These are phyloP conservation scores for Colletotrichum sp. DNA, from an alignment of 2,329 filamentous ascomycete genomes.

Conservation along the genomic window DNA sequence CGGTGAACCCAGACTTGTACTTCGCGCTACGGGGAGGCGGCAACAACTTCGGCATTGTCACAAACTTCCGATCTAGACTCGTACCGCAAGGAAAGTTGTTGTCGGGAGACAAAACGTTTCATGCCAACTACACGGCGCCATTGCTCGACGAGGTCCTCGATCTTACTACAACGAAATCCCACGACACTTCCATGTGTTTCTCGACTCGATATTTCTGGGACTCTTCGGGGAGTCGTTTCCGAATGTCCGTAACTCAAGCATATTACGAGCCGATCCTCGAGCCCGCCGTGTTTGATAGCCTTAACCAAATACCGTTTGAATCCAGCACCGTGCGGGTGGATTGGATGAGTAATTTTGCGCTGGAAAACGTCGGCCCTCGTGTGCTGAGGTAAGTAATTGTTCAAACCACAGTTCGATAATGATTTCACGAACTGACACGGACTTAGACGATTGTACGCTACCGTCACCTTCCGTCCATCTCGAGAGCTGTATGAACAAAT, in stretches of 20 bases:
- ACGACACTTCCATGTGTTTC: neutral
- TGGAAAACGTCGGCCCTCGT: neutral
- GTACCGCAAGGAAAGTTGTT: neutral
- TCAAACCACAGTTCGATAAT: too few species aligned
- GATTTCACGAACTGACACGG: too few species aligned
- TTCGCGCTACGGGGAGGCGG: neutral
- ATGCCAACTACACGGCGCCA: neutral
- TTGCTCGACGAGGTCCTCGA: neutral
- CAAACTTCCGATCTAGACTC: neutral
- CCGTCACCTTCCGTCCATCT: neutral
- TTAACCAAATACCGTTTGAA: neutral
- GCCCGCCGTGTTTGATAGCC: neutral
- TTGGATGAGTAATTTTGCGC: neutral
- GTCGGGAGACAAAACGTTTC: neutral
- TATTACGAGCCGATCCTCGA: neutral
- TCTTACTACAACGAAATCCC: neutral
- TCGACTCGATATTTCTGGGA: neutral
- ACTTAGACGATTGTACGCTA: neutral
- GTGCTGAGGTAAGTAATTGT: neutral
- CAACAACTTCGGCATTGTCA: neutral
- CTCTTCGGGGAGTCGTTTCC: fast-evolving
- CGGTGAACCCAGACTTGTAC: neutral
- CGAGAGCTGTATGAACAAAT: neutral
- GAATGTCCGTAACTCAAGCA: neutral
- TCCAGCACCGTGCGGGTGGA: neutral